A percentile compares a stretch with the other conserved stretches of the same genome.
These are phyloP conservation scores for Clonostachys chloroleuca DNA, from an alignment of 2,329 filamentous ascomycete genomes.

Conservation along the genomic window DNA sequence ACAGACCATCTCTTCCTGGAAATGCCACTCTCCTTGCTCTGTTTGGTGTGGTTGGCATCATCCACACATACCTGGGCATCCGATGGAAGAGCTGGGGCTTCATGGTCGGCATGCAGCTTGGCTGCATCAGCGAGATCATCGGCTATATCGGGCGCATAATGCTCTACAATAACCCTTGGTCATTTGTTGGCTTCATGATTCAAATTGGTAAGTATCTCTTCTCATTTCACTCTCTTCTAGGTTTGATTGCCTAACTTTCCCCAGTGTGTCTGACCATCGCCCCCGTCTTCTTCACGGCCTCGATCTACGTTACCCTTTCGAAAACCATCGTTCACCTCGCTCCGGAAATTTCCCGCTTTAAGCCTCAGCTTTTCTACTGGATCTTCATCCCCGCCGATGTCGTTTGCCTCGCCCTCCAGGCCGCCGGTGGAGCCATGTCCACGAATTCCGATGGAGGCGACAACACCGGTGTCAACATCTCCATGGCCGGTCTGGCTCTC, in stretches of 20 bases:
- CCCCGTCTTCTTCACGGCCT: constrained; percentile 29
- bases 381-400: constrained; percentile 49
- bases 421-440: constrained; percentile 42
- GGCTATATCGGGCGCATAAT: constrained; percentile 30
- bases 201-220: constrained; percentile 46
- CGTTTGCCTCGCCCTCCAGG: constrained; percentile 44
- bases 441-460: constrained; percentile 22
- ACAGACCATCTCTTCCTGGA: constrained; percentile 31
- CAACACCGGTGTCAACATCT: constrained; percentile 39
- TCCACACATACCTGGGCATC: constrained; percentile 30
- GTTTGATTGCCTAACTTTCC: constrained; percentile 26
- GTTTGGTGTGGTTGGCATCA: constrained; percentile 34
- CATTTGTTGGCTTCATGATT: constrained; percentile 53
- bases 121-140: not conserved
- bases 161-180: constrained; percentile 51
- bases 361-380: constrained; percentile 35
- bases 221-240: constrained; percentile 25
- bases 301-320: constrained; percentile 18
- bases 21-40: constrained; percentile 31
- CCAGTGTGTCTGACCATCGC: constrained; percentile 45
- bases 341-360: constrained; percentile 27
- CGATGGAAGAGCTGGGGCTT: constrained; percentile 31
- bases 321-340: constrained; percentile 14
- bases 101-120: constrained; percentile 35
- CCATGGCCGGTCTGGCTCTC: constrained; percentile 42